A percentile compares a stretch with the other conserved stretches of the same genome.
Evolutionary conservation across 1,139 yeast species (phyloP).

Genomic region (Yamadazyma triangularis): DNA sequence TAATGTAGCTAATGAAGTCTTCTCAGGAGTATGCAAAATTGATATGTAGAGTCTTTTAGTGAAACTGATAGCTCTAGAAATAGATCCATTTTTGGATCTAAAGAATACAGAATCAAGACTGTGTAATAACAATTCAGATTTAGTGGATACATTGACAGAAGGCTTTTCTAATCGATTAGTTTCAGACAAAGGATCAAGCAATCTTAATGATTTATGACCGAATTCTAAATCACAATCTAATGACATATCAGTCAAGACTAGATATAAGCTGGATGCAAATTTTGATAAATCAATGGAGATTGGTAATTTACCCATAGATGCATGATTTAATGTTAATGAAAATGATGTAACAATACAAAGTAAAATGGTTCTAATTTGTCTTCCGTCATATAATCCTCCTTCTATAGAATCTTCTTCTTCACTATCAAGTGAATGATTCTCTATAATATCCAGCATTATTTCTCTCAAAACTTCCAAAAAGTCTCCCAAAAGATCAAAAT

Average conservation of each 20-base stretch:
- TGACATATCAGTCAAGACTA: constrained; percentile 60
- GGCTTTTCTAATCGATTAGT: constrained; percentile 45
- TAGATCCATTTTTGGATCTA: constrained; percentile 68
- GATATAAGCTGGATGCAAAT: constrained; percentile 71
- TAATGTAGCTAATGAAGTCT: constrained; percentile 71
- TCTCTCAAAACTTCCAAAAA: constrained; percentile 85
- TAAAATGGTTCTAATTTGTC: constrained; percentile 62
- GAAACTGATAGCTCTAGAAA: constrained; percentile 74
- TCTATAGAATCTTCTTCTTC: constrained; percentile 19
- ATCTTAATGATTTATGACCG: constrained; percentile 72
- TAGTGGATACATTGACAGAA: constrained; percentile 81
- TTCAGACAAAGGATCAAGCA: constrained; percentile 65
- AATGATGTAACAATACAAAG: constrained; percentile 89
- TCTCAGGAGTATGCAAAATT: constrained; percentile 78
- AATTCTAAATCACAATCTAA: constrained; percentile 83
- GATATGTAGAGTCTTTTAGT: constrained; percentile 71
- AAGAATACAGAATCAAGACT: constrained; percentile 80
- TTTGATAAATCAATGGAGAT: constrained; percentile 62
- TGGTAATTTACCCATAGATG: constrained; percentile 50
- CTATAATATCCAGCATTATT: constrained; percentile 49
- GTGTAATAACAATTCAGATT: constrained; percentile 74
- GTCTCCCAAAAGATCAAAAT: constrained; percentile 88
- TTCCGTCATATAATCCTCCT: constrained; percentile 24
- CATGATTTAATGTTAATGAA: constrained; percentile 71
- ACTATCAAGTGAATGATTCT: constrained; percentile 25